Percentiles rank a stretch among this genome's conserved stretches.
Conservation (phyloP, 2,329 filamentous ascomycete genomes). For the Beauveria asiatica region DNA sequence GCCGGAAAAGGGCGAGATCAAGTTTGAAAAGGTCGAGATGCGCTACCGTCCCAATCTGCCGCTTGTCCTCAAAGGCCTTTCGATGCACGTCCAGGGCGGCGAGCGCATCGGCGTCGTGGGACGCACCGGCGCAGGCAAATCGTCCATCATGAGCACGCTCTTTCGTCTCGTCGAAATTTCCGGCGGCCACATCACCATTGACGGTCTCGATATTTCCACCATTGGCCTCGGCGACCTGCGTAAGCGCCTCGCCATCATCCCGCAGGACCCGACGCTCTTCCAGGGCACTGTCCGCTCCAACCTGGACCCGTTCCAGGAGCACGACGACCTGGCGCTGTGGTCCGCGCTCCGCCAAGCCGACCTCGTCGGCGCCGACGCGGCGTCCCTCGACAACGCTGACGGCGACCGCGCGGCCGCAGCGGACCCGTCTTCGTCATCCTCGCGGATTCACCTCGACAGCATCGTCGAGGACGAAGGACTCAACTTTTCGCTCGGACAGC, state of each 20-base stretch:
- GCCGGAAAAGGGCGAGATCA: conserved; percentile 79
- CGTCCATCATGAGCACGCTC: conserved; percentile 72
- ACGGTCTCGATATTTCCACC: conserved; percentile 61
- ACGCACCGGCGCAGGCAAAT: conserved; percentile 75
- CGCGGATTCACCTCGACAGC: conserved; percentile 72
- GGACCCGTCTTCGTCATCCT: conserved; percentile 21
- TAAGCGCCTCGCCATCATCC: conserved; percentile 71
- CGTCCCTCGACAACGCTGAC: conserved; percentile 51
- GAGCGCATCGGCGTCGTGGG: conserved; percentile 77
- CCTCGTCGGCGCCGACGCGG: conserved; percentile 50
- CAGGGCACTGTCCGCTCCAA: conserved; percentile 71
- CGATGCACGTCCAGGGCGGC: conserved; percentile 64
- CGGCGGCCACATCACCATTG: conserved; percentile 53
- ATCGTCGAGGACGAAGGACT: conserved; percentile 87
- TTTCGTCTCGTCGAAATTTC: conserved; percentile 67
- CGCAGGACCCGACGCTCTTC: conserved; percentile 78
- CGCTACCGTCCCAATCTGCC: conserved; percentile 65
- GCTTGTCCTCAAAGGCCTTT: conserved; percentile 61
- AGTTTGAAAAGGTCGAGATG: conserved; percentile 70
- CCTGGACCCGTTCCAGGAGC: conserved; percentile 72
- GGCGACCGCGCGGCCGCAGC: too few relatives aligned
- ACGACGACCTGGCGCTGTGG: conserved; percentile 71
- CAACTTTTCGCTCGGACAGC: conserved; percentile 91
- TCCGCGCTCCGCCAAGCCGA: conserved; percentile 68
- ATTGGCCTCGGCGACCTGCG: conserved; percentile 69